A percentile compares a stretch with the other conserved stretches of the same genome.
Conservation (phyloP, 2,329 filamentous ascomycete species). For the Salinomyces thailandicus region DNA sequence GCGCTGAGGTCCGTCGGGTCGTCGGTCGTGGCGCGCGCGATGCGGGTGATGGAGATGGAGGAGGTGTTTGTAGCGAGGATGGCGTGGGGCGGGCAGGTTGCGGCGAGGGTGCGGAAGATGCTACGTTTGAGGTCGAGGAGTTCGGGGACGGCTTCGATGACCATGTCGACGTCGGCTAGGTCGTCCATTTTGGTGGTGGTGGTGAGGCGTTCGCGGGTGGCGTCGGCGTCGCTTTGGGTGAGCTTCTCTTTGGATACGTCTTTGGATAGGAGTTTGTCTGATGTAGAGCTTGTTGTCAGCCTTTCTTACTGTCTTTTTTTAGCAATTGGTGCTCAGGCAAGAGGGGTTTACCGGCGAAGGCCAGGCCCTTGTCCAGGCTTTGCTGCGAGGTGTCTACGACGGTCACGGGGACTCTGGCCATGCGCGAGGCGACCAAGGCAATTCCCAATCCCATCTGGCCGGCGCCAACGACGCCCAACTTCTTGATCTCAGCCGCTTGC, state of each 20-base stretch:
- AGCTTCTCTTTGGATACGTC: constrained; percentile 82
- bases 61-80: constrained; percentile 96
- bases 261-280: constrained; percentile 86
- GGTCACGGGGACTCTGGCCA: constrained; percentile 71
- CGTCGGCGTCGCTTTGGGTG: constrained; percentile 68
- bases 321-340: background rate
- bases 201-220: constrained; percentile 57
- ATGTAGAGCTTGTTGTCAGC: background rate
- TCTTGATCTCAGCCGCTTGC: constrained; percentile 65
- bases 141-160: constrained; percentile 86
- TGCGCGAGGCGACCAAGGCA: constrained; percentile 82
- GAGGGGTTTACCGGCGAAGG: constrained; percentile 63
- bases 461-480: constrained; percentile 81
- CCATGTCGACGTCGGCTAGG: constrained; percentile 78
- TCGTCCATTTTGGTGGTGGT: constrained; percentile 64
- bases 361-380: constrained; percentile 77
- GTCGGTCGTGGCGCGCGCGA: constrained; percentile 71
- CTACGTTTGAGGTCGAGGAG: constrained; percentile 16
- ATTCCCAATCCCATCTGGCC: constrained; percentile 78
- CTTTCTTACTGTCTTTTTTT: constrained; percentile 52
- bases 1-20: constrained; percentile 71
- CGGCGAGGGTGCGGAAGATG: constrained; percentile 76
- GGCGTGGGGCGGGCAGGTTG: constrained; percentile 71
- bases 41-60: constrained; percentile 95
- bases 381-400: constrained; percentile 76